Evolutionary conservation across 2,329 filamentous ascomycete species (phyloP).

Genomic region (Pseudogymnoascus sp.): DNA sequence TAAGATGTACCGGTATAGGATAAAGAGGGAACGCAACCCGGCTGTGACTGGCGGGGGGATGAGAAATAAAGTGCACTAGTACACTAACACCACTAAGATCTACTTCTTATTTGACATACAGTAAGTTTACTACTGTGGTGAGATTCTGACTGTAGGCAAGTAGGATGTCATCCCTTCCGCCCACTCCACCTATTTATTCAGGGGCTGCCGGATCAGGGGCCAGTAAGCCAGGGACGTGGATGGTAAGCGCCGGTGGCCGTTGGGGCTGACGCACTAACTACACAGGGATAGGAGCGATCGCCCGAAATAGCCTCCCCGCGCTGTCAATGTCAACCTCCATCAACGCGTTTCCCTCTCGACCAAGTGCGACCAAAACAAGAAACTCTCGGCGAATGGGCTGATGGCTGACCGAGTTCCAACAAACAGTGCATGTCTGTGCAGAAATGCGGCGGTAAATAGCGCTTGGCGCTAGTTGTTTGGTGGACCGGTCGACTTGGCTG

Average conservation of each 20-base stretch:
- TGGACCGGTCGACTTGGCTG: background rate
- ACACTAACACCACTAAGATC: background rate
- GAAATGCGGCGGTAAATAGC: background rate
- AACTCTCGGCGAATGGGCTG: background rate
- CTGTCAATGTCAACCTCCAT: background rate
- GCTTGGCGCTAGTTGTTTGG: background rate
- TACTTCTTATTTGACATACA: background rate
- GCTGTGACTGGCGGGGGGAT: background rate
- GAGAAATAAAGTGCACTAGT: background rate
- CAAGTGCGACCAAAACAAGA: background rate
- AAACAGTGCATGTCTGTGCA: background rate
- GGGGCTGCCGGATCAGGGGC: background rate
- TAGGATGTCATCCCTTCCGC: background rate
- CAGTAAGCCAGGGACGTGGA: background rate
- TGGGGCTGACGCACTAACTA: background rate
- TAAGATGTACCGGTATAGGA: background rate
- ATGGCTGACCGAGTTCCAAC: background rate
- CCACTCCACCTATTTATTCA: background rate
- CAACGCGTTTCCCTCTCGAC: background rate
- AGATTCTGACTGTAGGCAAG: background rate
- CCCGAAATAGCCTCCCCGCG: background rate
- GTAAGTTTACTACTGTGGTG: background rate
- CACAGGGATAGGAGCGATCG: background rate
- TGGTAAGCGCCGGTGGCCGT: background rate
- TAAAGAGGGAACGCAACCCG: background rate